These are phyloP conservation scores for Hemerocallis citrina DNA, from an alignment of 106 monocot species.

Conservation along the genomic window DNA sequence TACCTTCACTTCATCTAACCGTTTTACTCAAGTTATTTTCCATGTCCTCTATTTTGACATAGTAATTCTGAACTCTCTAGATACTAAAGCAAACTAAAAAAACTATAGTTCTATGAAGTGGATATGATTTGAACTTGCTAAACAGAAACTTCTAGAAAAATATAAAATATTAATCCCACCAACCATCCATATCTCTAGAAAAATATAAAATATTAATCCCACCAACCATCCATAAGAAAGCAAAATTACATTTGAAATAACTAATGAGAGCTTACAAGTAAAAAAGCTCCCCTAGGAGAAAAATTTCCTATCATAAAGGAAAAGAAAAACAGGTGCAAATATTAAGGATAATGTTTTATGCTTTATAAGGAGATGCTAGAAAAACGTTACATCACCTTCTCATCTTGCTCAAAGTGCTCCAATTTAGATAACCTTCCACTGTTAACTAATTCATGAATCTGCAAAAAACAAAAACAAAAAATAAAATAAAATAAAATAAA, in stretches of 20 bases:
- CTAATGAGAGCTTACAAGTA: background rate
- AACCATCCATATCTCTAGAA: too few species aligned
- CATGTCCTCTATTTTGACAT: too few species aligned
- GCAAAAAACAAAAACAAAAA: slow-evolving; percentile 7
- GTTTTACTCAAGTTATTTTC: too few species aligned
- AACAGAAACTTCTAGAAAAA: too few species aligned
- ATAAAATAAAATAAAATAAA: too few species aligned
- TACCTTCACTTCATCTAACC: too few species aligned
- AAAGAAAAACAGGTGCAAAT: background rate
- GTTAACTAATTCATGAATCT: slow-evolving; percentile 88
- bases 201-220: background rate
- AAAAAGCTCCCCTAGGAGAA: too few species aligned
- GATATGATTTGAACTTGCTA: too few species aligned
- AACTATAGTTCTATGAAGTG: too few species aligned
- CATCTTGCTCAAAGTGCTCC: slow-evolving; percentile 93
- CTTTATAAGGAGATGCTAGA: background rate
- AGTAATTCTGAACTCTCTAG: too few species aligned
- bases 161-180: too few species aligned
- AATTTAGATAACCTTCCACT: slow-evolving; percentile 88
- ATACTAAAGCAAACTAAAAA: too few species aligned
- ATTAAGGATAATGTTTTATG: background rate
- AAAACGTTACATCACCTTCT: slow-evolving; percentile 43
- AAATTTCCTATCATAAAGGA: background rate
- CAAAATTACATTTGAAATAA: background rate
- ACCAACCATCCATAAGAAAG: background rate